Evolutionary conservation across 164 flowering plant genomes (phyloP), one percentile per base, ranked within the genome.

Genomic region (Cinnamomum micranthum): DNA sequence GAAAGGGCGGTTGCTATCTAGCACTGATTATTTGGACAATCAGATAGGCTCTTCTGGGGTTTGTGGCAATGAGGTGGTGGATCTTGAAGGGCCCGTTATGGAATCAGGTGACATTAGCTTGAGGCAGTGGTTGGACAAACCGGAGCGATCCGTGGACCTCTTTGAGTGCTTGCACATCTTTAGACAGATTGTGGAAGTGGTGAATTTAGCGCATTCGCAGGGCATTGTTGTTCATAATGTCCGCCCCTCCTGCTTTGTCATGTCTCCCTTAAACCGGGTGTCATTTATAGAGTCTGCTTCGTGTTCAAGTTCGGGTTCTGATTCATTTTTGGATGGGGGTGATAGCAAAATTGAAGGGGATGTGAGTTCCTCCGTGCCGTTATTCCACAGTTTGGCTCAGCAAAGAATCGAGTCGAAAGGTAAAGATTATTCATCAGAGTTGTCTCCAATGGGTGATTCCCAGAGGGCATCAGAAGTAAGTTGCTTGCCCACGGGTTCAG

Each of bases 281-380:
- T 84, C 97, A 41, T 96, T 96, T 78, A 90, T 96, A 22, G 97
- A 94, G 78, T 96, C 99, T 22, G 95, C 94, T 4, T 95, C 99
- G 7, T 88, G 93, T 84, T 94, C 98, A 23, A 94, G 95, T 81
- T 92, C 96, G 4, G 91, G 90, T 73, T 88, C 96, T 50, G 96
- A 95, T 84, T 87, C 92, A 23, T 59, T 65, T 11, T 93, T 85
- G 72, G 90, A 95, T 75, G 87, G 80, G 24, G 28, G 62, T 9
- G 85, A 84, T 68, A 77, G 82, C 74, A 87, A 81, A 74, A 76
- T 71, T 64, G 70, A 60, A 55, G 88, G 81, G 59, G 74, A 75
- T 20, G 85, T 77, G 77, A 78, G 81, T 41, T 78, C 85, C 25
- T 6, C 47, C 2, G 77, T 84, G 60, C 68, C 75, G 55, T 78